phyloP scores from a whole-genome alignment of 208 protist species.

The Trichomonas gallinae region DNA sequence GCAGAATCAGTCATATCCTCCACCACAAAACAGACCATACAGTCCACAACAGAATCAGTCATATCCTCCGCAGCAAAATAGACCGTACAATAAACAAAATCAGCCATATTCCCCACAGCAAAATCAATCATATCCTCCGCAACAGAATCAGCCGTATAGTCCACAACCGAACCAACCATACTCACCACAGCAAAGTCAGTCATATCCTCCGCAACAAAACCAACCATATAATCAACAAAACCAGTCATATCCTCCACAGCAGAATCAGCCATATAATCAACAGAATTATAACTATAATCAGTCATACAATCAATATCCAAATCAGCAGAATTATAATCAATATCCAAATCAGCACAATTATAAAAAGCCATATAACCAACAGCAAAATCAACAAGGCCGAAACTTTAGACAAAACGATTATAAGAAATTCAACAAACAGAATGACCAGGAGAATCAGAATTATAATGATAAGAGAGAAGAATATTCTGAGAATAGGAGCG shows the following conservation, averaged over 20 bases:
- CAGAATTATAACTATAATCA: background rate
- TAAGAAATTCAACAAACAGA: background rate
- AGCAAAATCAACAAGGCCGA: background rate
- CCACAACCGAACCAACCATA: too few species aligned
- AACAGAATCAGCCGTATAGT: background rate
- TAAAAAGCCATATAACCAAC: background rate
- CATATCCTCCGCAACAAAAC: background rate
- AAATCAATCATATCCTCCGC: background rate
- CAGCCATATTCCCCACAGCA: too few species aligned
- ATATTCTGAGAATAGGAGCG: too few species aligned
- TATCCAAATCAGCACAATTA: background rate
- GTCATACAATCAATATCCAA: background rate
- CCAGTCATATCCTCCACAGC: too few species aligned
- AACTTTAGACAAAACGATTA: background rate
- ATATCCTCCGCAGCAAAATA: background rate
- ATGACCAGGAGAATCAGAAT: background rate
- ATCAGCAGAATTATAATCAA: background rate
- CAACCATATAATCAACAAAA: background rate
- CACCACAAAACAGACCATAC: too few species aligned
- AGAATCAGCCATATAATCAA: background rate
- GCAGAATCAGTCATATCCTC: background rate
- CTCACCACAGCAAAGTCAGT: too few species aligned
- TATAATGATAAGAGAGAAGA: too few species aligned
- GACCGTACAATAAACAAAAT: background rate
- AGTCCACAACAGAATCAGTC: background rate